Percentiles rank a stretch among this genome's conserved stretches.
Conservation (phyloP, 2,329 filamentous ascomycete species). For the Venturia carpophila region DNA sequence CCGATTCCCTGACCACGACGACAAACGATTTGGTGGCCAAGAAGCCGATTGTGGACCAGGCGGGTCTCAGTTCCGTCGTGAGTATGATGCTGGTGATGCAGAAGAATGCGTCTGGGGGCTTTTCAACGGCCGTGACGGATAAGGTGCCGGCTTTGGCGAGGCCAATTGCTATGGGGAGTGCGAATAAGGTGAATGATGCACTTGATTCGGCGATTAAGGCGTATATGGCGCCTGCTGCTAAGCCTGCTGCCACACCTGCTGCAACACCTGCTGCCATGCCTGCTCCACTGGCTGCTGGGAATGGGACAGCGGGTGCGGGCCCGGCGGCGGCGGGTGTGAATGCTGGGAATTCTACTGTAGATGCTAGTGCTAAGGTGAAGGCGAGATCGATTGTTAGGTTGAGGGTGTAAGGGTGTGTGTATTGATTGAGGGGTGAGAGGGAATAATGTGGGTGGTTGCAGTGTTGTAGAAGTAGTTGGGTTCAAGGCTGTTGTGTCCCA, state of each 20-base stretch:
- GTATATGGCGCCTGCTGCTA: not conserved
- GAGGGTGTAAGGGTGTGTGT: not conserved
- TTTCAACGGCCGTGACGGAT: not conserved
- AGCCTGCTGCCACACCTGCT: not conserved
- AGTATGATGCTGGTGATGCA: conserved; percentile 4
- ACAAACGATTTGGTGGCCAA: not conserved
- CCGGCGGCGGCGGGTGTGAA: not conserved
- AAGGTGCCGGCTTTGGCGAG: not conserved
- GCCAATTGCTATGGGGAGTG: not conserved
- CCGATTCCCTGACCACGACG: not conserved
- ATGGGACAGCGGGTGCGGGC: not conserved
- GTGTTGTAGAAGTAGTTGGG: too few relatives aligned
- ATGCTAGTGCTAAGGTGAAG: not conserved
- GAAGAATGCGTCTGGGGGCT: not conserved
- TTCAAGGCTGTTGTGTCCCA: too few relatives aligned
- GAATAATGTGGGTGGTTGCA: too few relatives aligned
- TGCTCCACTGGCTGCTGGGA: too few relatives aligned
- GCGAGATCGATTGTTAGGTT: not conserved
- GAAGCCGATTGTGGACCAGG: conserved; percentile 11
- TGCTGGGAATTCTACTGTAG: not conserved
- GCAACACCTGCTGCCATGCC: not conserved
- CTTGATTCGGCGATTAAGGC: not conserved
- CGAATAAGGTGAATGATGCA: not conserved
- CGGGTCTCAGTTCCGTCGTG: not conserved
- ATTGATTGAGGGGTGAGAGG: not conserved